Evolutionary conservation across 257 asterid genomes (phyloP).

Genomic region (Capsicum pubescens): DNA sequence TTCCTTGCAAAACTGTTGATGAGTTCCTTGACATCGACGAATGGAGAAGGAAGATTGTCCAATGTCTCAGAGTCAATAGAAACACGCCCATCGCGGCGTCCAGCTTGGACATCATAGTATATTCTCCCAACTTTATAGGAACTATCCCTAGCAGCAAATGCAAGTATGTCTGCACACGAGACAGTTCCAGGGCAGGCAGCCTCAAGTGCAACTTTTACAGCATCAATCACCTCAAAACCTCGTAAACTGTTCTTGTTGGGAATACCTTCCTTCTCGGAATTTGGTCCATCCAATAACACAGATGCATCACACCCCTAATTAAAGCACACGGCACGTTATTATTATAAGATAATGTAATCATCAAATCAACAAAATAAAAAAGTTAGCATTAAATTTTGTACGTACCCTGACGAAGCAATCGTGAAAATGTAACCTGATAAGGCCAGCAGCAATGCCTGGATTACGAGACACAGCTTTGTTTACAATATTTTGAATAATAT

Average conservation of each 20-base stretch:
- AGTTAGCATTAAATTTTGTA: not conserved
- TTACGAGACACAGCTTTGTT: slow-evolving; percentile 22
- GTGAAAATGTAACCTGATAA: slow-evolving; percentile 6
- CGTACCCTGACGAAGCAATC: slow-evolving; percentile 3
- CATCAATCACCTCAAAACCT: slow-evolving; percentile 24
- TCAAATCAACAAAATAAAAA: not conserved
- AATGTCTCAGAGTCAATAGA: slow-evolving; percentile 23
- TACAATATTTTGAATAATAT: not conserved
- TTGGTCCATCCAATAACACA: not conserved
- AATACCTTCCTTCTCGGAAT: slow-evolving; percentile 24
- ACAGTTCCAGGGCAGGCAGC: slow-evolving; percentile 11
- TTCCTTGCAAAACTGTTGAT: slow-evolving; percentile 17
- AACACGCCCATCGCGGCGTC: slow-evolving; percentile 31
- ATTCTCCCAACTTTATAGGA: slow-evolving; percentile 1
- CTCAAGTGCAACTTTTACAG: slow-evolving; percentile 5
- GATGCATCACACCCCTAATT: slow-evolving; percentile 26
- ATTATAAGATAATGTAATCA: not conserved
- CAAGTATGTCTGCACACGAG: not conserved
- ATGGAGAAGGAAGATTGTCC: slow-evolving; percentile 30
- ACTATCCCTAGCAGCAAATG: slow-evolving; percentile 17
- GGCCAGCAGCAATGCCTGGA: slow-evolving; percentile 28
- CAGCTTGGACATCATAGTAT: slow-evolving; percentile 24
- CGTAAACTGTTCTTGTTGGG: slow-evolving; percentile 30
- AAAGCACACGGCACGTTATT: not conserved
- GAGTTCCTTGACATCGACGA: slow-evolving; percentile 18